Evolutionary conservation across 441 rosid species (phyloP).

Genomic region (Pelargonium australe): DNA sequence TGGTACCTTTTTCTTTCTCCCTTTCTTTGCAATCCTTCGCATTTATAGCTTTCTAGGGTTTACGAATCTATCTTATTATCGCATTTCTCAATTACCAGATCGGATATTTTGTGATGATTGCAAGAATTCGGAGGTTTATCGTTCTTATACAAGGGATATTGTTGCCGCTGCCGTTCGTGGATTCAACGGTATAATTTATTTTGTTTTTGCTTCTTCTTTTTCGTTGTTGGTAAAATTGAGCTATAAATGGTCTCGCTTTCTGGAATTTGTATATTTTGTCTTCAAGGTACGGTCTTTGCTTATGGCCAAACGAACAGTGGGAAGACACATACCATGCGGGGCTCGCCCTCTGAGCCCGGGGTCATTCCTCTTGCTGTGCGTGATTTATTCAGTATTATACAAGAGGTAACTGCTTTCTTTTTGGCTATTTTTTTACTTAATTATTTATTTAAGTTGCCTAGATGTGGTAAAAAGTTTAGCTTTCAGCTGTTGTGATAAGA

Average conservation of each 20-base stretch:
- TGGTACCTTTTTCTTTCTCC: conserved; percentile 32
- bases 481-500: background rate
- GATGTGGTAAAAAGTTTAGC: background rate
- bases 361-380: conserved; percentile 79
- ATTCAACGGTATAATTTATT: conserved; percentile 52
- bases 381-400: conserved; percentile 58
- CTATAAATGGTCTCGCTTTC: background rate
- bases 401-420: conserved; percentile 40
- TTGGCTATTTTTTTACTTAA: background rate
- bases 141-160: conserved; percentile 67
- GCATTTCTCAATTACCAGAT: conserved; percentile 31
- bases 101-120: conserved; percentile 59
- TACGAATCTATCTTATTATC: background rate
- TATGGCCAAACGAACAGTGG: conserved; percentile 97
- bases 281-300: conserved; percentile 83
- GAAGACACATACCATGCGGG: conserved; percentile 95
- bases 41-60: conserved; percentile 1
- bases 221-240: background rate
- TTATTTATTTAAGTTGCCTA: background rate
- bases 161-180: conserved; percentile 83
- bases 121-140: conserved; percentile 58
- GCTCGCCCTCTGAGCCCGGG: conserved; percentile 68
- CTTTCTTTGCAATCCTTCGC: background rate
- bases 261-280: background rate
- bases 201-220: background rate